A percentile compares a stretch with the other conserved stretches of the same genome.
Evolutionary conservation across 140 eudicot species (phyloP).

Genomic region (Stevia rebaudiana): DNA sequence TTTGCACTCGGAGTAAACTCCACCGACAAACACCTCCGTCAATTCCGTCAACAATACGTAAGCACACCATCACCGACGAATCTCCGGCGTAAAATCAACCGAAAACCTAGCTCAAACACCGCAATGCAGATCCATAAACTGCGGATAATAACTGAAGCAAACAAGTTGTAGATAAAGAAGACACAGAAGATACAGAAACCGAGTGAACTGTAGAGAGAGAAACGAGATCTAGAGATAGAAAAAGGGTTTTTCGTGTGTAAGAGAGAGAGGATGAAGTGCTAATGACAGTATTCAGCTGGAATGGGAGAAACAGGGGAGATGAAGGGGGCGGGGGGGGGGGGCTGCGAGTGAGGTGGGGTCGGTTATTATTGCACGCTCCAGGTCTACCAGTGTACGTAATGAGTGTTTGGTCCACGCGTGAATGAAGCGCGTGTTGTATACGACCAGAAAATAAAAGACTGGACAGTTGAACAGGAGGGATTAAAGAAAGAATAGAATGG

Average conservation of each 20-base stretch:
- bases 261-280: slow-evolving; percentile 28
- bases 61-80: slow-evolving; percentile 17
- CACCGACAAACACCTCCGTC: slow-evolving; percentile 36
- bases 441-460: slow-evolving; percentile 1
- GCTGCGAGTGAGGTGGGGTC: slow-evolving; percentile 33
- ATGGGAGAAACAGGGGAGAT: slow-evolving; percentile 26
- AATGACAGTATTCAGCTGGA: slow-evolving; percentile 23
- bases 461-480: neutral
- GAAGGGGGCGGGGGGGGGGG: slow-evolving; percentile 9
- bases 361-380: slow-evolving; percentile 32
- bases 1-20: slow-evolving; percentile 22
- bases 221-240: slow-evolving; percentile 12
- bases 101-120: slow-evolving; percentile 24
- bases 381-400: slow-evolving; percentile 12
- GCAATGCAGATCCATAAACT: slow-evolving; percentile 62
- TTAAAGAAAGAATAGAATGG: slow-evolving; percentile 23
- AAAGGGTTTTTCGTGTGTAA: slow-evolving; percentile 22
- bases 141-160: slow-evolving; percentile 8
- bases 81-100: neutral
- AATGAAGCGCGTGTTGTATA: slow-evolving; percentile 7
- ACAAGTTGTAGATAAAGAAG: slow-evolving; percentile 13
- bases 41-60: slow-evolving; percentile 11
- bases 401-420: slow-evolving; percentile 16
- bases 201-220: slow-evolving; percentile 23
- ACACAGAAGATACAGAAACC: slow-evolving; percentile 17